Evolutionary conservation across 176 grass and related monocot species (phyloP).

Genomic region (Paspalum vaginatum): DNA sequence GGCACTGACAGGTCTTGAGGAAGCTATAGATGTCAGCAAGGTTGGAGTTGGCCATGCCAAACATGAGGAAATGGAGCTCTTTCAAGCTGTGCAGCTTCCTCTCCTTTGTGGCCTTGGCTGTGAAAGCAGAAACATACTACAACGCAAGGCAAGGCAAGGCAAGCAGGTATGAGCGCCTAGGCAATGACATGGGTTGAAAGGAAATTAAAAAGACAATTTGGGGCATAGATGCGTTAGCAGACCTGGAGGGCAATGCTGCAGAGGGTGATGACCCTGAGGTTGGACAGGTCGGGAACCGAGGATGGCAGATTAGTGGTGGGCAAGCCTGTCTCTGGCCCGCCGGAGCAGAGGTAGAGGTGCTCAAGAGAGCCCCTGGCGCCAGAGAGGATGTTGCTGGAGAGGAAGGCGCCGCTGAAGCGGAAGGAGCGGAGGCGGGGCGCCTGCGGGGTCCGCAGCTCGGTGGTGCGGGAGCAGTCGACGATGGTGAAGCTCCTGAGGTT

Average conservation of each 20-base stretch:
- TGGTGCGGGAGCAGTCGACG: slow-evolving; percentile 72
- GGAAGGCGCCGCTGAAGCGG: slow-evolving; percentile 64
- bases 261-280: slow-evolving; percentile 72
- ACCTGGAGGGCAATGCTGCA: slow-evolving; percentile 95
- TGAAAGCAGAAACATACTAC: slow-evolving; percentile 61
- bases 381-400: slow-evolving; percentile 53
- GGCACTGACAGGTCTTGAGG: slow-evolving; percentile 66
- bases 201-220: background rate
- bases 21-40: slow-evolving; percentile 81
- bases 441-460: slow-evolving; percentile 48
- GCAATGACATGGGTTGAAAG: slow-evolving; percentile 15
- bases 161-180: slow-evolving; percentile 27
- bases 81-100: slow-evolving; percentile 55
- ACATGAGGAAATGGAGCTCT: slow-evolving; percentile 85
- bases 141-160: slow-evolving; percentile 18
- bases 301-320: slow-evolving; percentile 56
- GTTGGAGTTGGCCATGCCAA: slow-evolving; percentile 80
- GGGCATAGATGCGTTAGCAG: background rate
- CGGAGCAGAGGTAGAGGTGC: slow-evolving; percentile 69
- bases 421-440: slow-evolving; percentile 60
- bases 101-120: slow-evolving; percentile 21
- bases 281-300: slow-evolving; percentile 41
- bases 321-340: slow-evolving; percentile 45
- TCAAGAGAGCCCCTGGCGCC: slow-evolving; percentile 29
- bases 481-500: slow-evolving; percentile 75